Conservation (phyloP, 1,284 basidiomycete genomes). For the Apiotrichum veenhuisii region DNA sequence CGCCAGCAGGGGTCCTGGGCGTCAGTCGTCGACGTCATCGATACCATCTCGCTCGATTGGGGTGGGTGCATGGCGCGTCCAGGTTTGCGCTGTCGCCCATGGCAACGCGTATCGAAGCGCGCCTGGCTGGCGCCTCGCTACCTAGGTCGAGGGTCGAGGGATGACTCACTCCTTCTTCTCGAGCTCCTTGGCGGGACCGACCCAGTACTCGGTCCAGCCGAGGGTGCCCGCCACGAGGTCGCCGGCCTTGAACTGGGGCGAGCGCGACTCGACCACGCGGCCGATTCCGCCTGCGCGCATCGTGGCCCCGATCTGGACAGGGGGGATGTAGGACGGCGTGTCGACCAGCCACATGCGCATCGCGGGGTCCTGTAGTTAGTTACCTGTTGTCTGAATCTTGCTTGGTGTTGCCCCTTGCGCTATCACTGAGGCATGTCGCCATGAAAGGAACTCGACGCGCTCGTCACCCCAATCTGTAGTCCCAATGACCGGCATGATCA, state of each 20-base stretch:
- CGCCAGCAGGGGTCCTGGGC: conserved; percentile 57
- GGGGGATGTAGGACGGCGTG: conserved; percentile 55
- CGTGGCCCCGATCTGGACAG: conserved; percentile 73
- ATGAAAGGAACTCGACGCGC: no score
- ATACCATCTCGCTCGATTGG: not conserved
- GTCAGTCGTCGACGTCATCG: not conserved
- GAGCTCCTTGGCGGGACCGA: conserved; percentile 58
- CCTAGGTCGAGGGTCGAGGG: no score
- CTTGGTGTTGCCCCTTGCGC: no score
- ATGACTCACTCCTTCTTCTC: conserved; percentile 56
- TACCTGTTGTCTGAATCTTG: no score
- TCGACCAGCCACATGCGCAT: conserved; percentile 81
- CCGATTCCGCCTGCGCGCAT: conserved; percentile 72
- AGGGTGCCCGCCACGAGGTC: conserved; percentile 54
- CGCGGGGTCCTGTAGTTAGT: conserved; percentile 60
- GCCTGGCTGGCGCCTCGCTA: no score
- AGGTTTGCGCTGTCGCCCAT: no score
- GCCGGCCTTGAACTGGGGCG: conserved; percentile 57
- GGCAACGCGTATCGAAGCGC: no score
- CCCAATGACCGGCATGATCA: no score
- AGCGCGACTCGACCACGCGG: conserved; percentile 61
- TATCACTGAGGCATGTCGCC: no score
- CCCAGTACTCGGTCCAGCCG: conserved; percentile 76
- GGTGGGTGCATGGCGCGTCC: no score
- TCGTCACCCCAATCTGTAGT: no score